Evolutionary conservation across 192 early-diverging fungal genomes (phyloP).

Genomic region (Tieghemiomyces parasiticus): DNA sequence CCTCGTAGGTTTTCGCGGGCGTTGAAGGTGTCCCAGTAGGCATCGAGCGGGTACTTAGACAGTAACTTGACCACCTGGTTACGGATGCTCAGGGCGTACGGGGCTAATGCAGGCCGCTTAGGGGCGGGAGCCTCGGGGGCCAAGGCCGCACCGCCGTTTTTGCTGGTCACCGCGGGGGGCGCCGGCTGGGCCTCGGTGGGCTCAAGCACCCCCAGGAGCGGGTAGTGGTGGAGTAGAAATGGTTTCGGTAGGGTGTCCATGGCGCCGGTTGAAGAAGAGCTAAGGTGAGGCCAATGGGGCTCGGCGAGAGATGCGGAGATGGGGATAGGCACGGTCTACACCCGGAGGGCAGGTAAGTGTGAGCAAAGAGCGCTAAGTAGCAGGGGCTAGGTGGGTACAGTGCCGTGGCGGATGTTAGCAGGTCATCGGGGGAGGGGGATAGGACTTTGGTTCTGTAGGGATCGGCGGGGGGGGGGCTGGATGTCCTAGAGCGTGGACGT

Average conservation of each 20-base stretch:
- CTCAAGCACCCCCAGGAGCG: background rate
- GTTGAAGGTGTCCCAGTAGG: constrained; percentile 5
- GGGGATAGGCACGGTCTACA: no score
- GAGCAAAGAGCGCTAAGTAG: no score
- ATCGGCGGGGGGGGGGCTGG: no score
- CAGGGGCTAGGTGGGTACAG: no score
- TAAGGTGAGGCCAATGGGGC: no score
- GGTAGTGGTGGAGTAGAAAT: constrained; percentile 7
- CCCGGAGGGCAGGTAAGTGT: no score
- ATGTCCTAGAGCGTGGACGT: no score
- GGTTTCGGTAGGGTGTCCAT: constrained; percentile 1
- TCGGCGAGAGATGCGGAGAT: no score
- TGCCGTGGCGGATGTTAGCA: no score
- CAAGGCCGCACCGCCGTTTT: background rate
- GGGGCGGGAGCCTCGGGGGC: background rate
- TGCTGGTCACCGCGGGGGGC: background rate
- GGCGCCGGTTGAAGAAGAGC: no score
- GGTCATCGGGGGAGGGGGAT: no score
- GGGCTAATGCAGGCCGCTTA: background rate
- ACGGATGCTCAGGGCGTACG: background rate
- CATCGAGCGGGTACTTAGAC: background rate
- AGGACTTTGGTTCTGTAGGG: no score
- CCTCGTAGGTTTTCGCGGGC: background rate
- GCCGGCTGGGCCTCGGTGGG: background rate
- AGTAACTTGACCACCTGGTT: background rate